phyloP scores from a whole-genome alignment of 2,329 filamentous ascomycete species.

The Ophiosphaerella narmari region DNA sequence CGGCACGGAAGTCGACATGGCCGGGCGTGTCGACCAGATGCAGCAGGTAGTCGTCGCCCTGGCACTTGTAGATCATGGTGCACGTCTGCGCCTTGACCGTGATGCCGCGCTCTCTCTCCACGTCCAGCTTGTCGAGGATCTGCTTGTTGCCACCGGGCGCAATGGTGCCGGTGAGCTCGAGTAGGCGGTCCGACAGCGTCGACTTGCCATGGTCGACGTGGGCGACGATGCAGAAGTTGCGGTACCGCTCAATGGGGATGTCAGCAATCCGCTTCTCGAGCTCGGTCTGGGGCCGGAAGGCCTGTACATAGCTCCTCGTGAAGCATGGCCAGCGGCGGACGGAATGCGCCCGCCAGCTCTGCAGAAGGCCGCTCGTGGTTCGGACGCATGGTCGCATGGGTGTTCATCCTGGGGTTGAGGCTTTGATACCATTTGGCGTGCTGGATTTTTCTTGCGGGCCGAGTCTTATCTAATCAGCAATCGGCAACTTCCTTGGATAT shows the following conservation, averaged over 20 bases:
- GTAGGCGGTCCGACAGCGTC: constrained; percentile 86
- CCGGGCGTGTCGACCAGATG: constrained; percentile 97
- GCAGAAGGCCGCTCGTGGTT: constrained; percentile 49
- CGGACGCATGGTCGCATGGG: constrained; percentile 58
- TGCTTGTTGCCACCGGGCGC: constrained; percentile 85
- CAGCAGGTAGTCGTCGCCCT: constrained; percentile 85
- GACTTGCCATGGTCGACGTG: constrained; percentile 99
- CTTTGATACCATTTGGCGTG: neutral
- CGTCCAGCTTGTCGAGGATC: constrained; percentile 94
- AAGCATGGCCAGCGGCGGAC: constrained; percentile 26
- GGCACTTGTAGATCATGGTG: constrained; percentile 91
- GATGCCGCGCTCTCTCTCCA: constrained; percentile 93
- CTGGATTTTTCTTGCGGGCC: neutral
- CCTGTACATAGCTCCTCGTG: constrained; percentile 40
- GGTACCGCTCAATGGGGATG: constrained; percentile 77
- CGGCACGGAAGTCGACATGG: constrained; percentile 96
- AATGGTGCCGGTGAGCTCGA: constrained; percentile 95
- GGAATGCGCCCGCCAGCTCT: constrained; percentile 40
- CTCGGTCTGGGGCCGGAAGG: constrained; percentile 51
- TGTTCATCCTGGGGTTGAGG: constrained; percentile 22
- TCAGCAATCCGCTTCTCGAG: constrained; percentile 69
- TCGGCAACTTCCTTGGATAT: constrained; percentile 4
- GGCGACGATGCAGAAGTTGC: constrained; percentile 98
- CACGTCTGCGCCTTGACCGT: constrained; percentile 99
- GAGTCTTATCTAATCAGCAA: constrained; percentile 30